A percentile compares a stretch with the other conserved stretches of the same genome.
Conservation (phyloP, 495 filamentous ascomycete species). For the Endocarpon pusillum region DNA sequence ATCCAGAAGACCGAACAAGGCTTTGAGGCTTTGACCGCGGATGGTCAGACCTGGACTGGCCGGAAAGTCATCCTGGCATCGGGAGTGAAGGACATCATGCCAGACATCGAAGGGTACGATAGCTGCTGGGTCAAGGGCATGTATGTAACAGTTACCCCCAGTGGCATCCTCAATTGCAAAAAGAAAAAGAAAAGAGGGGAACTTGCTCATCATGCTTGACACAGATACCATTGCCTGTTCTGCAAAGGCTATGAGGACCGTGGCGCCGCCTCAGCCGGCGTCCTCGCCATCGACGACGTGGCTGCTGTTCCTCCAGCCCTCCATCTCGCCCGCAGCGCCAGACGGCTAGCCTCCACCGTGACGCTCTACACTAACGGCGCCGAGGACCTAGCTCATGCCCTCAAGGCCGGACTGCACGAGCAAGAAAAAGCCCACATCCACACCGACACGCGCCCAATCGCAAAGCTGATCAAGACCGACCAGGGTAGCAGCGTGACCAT, state of each 20-base stretch:
- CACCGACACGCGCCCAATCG: conserved; percentile 8
- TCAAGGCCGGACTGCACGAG: conserved; percentile 1
- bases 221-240: conserved; percentile 30
- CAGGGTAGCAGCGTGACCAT: conserved; percentile 1
- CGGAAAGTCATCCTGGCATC: conserved; percentile 33
- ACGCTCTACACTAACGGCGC: conserved; percentile 18
- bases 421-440: not conserved
- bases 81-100: conserved; percentile 23
- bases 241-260: conserved; percentile 29
- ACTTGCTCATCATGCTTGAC: not conserved
- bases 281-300: conserved; percentile 16
- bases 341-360: conserved; percentile 8
- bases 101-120: conserved; percentile 18
- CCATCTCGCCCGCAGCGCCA: conserved; percentile 9
- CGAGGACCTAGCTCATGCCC: not conserved
- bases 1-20: conserved; percentile 9
- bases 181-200: too few species aligned
- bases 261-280: conserved; percentile 13
- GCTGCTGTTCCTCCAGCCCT: conserved; percentile 4
- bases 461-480: conserved; percentile 4
- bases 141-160: conserved; percentile 9
- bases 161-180: conserved; percentile 1
- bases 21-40: conserved; percentile 20
- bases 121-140: conserved; percentile 16
- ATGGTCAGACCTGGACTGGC: conserved; percentile 18